Base-by-base conservation (phyloP, 169 alveolate species). In the Plasmodium falciparum region DNA sequence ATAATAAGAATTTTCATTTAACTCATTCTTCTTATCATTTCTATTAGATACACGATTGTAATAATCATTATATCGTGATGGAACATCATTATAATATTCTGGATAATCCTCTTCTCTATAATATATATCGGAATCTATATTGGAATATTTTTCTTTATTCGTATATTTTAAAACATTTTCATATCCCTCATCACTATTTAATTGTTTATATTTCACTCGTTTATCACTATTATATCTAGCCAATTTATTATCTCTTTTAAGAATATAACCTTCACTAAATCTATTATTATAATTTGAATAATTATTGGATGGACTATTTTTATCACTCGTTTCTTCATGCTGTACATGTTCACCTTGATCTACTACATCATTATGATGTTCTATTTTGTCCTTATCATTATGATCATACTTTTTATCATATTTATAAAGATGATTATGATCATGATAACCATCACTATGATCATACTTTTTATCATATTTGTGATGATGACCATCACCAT, bases 211-310 rank as follows among this genome's bases (percentile, higher is more conserved):
- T 50, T 43, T 54, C 17, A 58, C 69, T 13, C 47, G 26, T 24
- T 70, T 78, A 24, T 78, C 89, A 11, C 89, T 78, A 29, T 78
- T 78, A 22, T 65, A 78, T 24, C 89, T 52, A 26, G 74, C n/a
- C 13, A 58, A 0, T 9, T 66, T 50, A 12, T 66, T 58, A 5
- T 78, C 15, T 22, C 54, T 50, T 26, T 70, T 78, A 45, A 78
- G 67, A 59, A 13, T 26, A 26, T 33, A 4, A 5, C 89, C 89
- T 66, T 78, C 89, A 70, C 89, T 78, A 52, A 78, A 58, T 78
- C 89, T 29, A 49, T 29, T 74, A 20, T 63, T 26, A 56, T 56
- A 56, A 22, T 58, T 63, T 65, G 43, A 50, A 4, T 78, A 43
- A 56, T 71, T 33, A 17, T 50, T 43, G 5, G 73, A 8, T 4